Evolutionary conservation across 1,284 basidiomycete species (phyloP).

Genomic region (Agroathelia rolfsii): DNA sequence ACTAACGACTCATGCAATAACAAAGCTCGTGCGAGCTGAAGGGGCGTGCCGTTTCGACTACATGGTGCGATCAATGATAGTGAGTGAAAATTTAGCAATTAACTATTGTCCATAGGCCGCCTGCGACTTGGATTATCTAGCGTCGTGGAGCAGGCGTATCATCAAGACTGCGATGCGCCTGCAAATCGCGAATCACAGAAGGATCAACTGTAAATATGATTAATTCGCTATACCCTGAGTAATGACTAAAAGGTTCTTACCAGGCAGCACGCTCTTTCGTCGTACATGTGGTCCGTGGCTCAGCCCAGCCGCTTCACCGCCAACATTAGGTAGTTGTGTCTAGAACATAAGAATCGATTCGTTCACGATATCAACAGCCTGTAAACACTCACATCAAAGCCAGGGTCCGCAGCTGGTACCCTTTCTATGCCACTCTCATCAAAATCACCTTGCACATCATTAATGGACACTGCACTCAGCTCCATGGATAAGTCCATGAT

Average conservation of each 20-base stretch:
- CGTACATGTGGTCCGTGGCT: conserved; percentile 61
- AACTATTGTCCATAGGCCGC: conserved; percentile 14
- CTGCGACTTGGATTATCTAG: conserved; percentile 19
- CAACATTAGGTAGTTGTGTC: conserved; percentile 54
- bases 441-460: conserved; percentile 65
- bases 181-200: conserved; percentile 77
- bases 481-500: conserved; percentile 83
- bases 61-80: too few species aligned
- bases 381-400: conserved; percentile 61
- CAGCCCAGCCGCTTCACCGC: conserved; percentile 42
- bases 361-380: conserved; percentile 11
- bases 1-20: too few species aligned
- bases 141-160: conserved; percentile 31
- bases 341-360: conserved; percentile 21
- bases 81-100: background rate
- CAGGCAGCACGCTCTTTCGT: conserved; percentile 79
- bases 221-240: conserved; percentile 9
- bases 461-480: conserved; percentile 76
- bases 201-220: conserved; percentile 59
- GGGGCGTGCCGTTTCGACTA: too few species aligned
- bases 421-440: conserved; percentile 79
- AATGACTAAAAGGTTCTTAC: conserved; percentile 34
- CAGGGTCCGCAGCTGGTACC: conserved; percentile 84
- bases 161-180: conserved; percentile 77
- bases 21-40: too few species aligned